Percentiles rank a stretch among this genome's conserved stretches.
Evolutionary conservation across 805 yeast genomes (phyloP).

Genomic region (Tetrapisispora namnaoensis): DNA sequence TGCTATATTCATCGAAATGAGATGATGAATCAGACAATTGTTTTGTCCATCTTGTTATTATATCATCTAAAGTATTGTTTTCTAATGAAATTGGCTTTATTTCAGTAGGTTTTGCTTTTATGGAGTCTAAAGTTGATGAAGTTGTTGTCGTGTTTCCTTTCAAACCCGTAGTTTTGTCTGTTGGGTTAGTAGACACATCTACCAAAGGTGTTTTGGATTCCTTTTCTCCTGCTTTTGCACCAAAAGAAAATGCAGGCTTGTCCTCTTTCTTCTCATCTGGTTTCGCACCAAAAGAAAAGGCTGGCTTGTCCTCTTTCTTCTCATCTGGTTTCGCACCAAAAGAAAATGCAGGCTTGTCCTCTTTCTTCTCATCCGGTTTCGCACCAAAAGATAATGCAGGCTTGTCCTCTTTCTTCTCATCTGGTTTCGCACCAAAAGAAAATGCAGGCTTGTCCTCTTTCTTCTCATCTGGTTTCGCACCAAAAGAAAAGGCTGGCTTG

Average conservation of each 20-base stretch:
- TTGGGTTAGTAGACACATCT: no score
- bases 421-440: constrained; percentile 5
- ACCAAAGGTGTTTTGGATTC: no score
- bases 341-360: constrained; percentile 4
- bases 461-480: not conserved
- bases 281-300: constrained; percentile 14
- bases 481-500: not conserved
- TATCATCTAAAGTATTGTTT: constrained; percentile 86
- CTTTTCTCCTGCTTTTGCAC: not conserved
- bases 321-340: constrained; percentile 6
- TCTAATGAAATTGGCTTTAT: constrained; percentile 70
- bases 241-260: constrained; percentile 4
- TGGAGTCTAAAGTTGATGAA: constrained; percentile 2
- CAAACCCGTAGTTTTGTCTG: not conserved
- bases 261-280: constrained; percentile 7
- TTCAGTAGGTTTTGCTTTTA: constrained; percentile 39
- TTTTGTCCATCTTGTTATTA: constrained; percentile 86
- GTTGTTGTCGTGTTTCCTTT: not conserved
- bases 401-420: not conserved
- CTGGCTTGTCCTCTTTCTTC: constrained; percentile 4
- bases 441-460: constrained; percentile 2
- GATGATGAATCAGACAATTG: constrained; percentile 66
- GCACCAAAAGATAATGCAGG: not conserved
- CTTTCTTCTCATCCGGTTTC: constrained; percentile 1
- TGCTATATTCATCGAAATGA: constrained; percentile 66